Evolutionary conservation across 2,329 filamentous ascomycete genomes (phyloP).

Genomic region (Aureobasidium sp.): DNA sequence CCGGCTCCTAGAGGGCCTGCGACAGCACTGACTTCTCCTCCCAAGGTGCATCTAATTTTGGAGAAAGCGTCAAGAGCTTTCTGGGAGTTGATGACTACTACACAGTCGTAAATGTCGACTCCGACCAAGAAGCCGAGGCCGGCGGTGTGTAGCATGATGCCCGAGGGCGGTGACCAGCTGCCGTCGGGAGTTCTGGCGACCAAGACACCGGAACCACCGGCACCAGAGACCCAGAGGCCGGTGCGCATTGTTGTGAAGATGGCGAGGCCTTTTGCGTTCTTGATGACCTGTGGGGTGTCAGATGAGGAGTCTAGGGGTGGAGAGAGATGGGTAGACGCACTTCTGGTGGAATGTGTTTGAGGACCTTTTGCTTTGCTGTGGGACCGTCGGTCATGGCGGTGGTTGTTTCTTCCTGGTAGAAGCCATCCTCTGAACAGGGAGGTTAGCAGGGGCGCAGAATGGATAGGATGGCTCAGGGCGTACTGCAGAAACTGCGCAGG

Average conservation of each 20-base stretch:
- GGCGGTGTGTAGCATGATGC: slow-evolving; percentile 82
- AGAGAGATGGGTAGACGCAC: slow-evolving; percentile 18
- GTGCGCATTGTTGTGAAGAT: slow-evolving; percentile 96
- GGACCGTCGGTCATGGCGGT: slow-evolving; percentile 40
- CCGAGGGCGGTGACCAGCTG: slow-evolving; percentile 84
- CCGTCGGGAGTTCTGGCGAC: slow-evolving; percentile 79
- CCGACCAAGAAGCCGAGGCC: slow-evolving; percentile 85
- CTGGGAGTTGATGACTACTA: slow-evolving; percentile 84
- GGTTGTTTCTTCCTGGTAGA: slow-evolving; percentile 53
- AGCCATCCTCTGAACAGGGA: slow-evolving; percentile 52
- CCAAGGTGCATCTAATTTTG: slow-evolving; percentile 69
- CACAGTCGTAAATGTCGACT: slow-evolving; percentile 92
- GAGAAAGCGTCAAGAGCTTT: slow-evolving; percentile 80
- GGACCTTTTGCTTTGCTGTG: slow-evolving; percentile 54
- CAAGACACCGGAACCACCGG: slow-evolving; percentile 81
- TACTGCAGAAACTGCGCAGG: slow-evolving; percentile 83
- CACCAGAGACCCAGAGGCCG: slow-evolving; percentile 84
- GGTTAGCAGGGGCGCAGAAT: slow-evolving; percentile 17
- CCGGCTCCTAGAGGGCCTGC: slow-evolving; percentile 74
- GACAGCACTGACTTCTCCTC: slow-evolving; percentile 69
- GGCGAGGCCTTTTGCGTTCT: slow-evolving; percentile 81
- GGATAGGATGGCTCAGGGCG: slow-evolving; percentile 31
- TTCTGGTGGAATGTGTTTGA: slow-evolving; percentile 76
- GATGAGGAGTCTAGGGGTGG: neutral
- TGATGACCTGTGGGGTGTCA: slow-evolving; percentile 55